Evolutionary conservation across 345 rosid species (phyloP).

Genomic region (Citrus inodora): DNA sequence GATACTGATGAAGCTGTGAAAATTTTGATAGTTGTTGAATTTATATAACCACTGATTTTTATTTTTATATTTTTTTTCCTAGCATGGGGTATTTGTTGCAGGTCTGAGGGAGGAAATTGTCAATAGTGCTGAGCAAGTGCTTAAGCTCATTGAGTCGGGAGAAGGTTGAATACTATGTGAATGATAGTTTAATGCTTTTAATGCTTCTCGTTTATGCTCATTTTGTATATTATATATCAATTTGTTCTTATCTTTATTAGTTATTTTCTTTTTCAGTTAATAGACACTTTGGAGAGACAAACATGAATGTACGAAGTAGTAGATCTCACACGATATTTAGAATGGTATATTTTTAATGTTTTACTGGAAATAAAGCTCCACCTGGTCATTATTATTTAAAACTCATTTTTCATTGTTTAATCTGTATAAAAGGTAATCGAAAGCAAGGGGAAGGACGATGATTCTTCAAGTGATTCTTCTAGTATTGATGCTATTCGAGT

Average conservation of each 20-base stretch:
- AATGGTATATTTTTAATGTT: slow-evolving; percentile 55
- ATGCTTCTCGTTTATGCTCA: not conserved
- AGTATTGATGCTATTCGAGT: slow-evolving; percentile 75
- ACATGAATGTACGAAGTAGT: slow-evolving; percentile 93
- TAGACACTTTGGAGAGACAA: slow-evolving; percentile 95
- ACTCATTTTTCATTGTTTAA: not conserved
- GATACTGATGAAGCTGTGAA: slow-evolving; percentile 6
- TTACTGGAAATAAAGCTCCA: not conserved
- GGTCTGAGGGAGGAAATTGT: slow-evolving; percentile 91
- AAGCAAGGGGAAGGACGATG: slow-evolving; percentile 63
- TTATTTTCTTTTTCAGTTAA: slow-evolving; percentile 39
- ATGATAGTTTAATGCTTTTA: not conserved
- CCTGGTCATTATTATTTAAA: not conserved
- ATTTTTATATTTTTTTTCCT: slow-evolving; percentile 20
- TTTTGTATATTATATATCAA: not conserved
- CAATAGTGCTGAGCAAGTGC: slow-evolving; percentile 75
- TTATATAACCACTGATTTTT: slow-evolving; percentile 8
- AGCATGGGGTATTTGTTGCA: slow-evolving; percentile 89
- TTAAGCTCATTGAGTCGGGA: slow-evolving; percentile 74
- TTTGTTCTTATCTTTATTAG: slow-evolving; percentile 7
- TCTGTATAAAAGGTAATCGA: slow-evolving; percentile 68
- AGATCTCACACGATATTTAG: slow-evolving; percentile 96
- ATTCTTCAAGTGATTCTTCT: slow-evolving; percentile 31
- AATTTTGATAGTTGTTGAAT: slow-evolving; percentile 11
- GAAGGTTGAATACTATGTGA: slow-evolving; percentile 58